phyloP scores from a whole-genome alignment of 306 rosid species.

The Cicer cuneatum region DNA sequence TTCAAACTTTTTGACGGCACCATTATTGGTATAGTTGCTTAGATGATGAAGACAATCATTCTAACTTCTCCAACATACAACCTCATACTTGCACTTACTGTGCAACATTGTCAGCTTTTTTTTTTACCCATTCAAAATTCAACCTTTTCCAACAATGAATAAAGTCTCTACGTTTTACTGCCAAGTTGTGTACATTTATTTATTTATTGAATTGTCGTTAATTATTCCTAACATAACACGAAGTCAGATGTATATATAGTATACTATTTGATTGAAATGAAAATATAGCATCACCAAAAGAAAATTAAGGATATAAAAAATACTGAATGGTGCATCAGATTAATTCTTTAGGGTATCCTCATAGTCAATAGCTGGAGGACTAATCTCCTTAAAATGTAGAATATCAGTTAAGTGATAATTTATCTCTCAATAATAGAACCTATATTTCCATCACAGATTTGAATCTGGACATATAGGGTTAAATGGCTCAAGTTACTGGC shows the following conservation, averaged over 20 bases:
- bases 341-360: too few species aligned
- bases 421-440: too few species aligned
- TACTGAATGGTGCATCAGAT: background rate
- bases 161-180: conserved; percentile 17
- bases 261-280: conserved; percentile 21
- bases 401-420: too few species aligned
- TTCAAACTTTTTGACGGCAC: conserved; percentile 60
- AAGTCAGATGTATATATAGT: conserved; percentile 18
- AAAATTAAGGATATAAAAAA: background rate
- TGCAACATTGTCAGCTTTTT: background rate
- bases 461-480: too few species aligned
- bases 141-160: background rate
- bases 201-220: conserved; percentile 7
- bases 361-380: too few species aligned
- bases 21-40: conserved; percentile 61
- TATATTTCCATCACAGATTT: too few species aligned
- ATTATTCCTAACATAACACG: conserved; percentile 1
- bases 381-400: too few species aligned
- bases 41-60: conserved; percentile 5
- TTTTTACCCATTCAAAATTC: conserved; percentile 24
- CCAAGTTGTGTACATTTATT: conserved; percentile 20
- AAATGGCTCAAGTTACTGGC: too few species aligned
- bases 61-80: conserved; percentile 16
- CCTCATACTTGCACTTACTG: too few species aligned
- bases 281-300: background rate